Evolutionary conservation across 257 asterid species (phyloP).

Genomic region (Osmanthus fragrans): DNA sequence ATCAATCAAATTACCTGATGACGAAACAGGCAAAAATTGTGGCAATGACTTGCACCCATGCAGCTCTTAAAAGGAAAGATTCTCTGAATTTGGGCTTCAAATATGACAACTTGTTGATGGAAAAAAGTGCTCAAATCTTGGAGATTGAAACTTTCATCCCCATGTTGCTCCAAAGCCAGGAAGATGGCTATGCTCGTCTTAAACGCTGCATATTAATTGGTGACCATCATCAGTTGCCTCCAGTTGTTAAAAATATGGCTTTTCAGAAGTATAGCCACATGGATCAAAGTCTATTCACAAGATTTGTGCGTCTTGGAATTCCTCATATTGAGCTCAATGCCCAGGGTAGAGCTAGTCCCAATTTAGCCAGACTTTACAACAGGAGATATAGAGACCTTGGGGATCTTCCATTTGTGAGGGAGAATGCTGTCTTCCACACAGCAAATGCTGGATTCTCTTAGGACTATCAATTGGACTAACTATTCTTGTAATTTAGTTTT

Average conservation of each 20-base stretch:
- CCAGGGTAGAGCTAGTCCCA: conserved; percentile 98
- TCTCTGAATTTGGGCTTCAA: too few species aligned
- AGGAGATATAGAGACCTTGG: conserved; percentile 97
- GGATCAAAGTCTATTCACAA: conserved; percentile 97
- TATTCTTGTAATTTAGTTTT: too few species aligned
- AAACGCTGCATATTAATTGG: conserved; percentile 97
- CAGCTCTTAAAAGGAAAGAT: too few species aligned
- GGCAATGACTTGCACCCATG: conserved; percentile 99
- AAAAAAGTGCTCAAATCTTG: conserved; percentile 98
- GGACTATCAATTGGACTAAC: conserved; percentile 91
- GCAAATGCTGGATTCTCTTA: conserved; percentile 90
- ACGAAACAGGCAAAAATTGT: conserved; percentile 97
- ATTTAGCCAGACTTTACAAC: conserved; percentile 89
- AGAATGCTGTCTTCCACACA: conserved; percentile 55
- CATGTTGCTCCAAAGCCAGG: conserved; percentile 97
- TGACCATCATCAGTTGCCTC: conserved; percentile 98
- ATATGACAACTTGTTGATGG: conserved; percentile 94
- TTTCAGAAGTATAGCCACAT: conserved; percentile 99
- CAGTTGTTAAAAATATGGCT: conserved; percentile 99
- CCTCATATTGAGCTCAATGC: conserved; percentile 98
- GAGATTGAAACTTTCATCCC: conserved; percentile 98
- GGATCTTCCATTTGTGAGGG: conserved; percentile 78
- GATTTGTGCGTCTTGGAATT: conserved; percentile 93
- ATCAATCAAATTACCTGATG: conserved; percentile 88
- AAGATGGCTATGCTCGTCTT: conserved; percentile 98